Conservation (phyloP, 2,329 filamentous ascomycete species). For the Trichoderma asperellum region DNA sequence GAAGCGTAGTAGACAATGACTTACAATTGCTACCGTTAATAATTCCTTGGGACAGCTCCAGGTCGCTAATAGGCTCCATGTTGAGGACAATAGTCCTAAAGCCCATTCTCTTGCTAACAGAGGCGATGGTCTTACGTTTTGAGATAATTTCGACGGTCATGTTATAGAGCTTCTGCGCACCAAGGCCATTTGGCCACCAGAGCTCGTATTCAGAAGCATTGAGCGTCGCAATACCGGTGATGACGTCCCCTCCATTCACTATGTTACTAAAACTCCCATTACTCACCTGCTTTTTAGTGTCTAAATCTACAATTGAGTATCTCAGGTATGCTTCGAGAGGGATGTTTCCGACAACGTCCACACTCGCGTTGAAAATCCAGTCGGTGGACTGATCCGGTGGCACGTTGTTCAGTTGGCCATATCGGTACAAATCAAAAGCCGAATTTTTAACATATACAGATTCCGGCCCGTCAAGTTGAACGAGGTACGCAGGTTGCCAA, state of each 20-base stretch:
- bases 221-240: conserved; percentile 2
- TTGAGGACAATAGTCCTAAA: conserved; percentile 14
- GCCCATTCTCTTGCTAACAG: conserved; percentile 10
- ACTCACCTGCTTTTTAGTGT: background rate
- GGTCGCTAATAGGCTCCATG: conserved; percentile 11
- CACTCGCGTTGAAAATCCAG: conserved; percentile 15
- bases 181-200: conserved; percentile 17
- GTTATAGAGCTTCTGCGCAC: conserved; percentile 8
- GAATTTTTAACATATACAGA: conserved; percentile 17
- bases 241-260: background rate
- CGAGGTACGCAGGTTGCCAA: conserved; percentile 17
- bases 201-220: conserved; percentile 11
- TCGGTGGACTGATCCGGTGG: conserved; percentile 10
- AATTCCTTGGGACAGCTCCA: conserved; percentile 4
- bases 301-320: conserved; percentile 5
- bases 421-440: conserved; percentile 7
- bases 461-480: background rate
- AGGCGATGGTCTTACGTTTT: background rate
- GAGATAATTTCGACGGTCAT: background rate
- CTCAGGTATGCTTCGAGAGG: background rate
- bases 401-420: conserved; percentile 12
- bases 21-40: conserved; percentile 19
- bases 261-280: background rate
- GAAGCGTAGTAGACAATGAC: background rate
- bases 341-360: conserved; percentile 3